These are phyloP conservation scores for Emmonsia crescens DNA, from an alignment of 2,329 filamentous ascomycete species.

Conservation along the genomic window DNA sequence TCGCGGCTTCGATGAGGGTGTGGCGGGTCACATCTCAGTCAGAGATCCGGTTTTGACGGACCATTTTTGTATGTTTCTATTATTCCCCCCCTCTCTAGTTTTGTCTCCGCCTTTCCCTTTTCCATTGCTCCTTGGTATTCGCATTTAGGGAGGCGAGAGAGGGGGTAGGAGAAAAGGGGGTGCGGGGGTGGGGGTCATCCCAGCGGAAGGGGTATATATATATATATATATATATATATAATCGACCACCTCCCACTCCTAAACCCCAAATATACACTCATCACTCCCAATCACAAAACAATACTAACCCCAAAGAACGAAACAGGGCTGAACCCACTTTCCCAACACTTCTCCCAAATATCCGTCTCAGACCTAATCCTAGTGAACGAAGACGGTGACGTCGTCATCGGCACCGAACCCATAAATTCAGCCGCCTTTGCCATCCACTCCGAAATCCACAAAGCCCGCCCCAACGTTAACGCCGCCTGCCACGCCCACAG, in stretches of 20 bases:
- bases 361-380: constrained; percentile 37
- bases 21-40: constrained; percentile 10
- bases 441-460: constrained; percentile 39
- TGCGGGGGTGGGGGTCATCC: too few relatives aligned
- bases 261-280: neutral
- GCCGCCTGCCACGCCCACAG: constrained; percentile 37
- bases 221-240: neutral
- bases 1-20: constrained; percentile 14
- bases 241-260: neutral
- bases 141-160: neutral
- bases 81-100: neutral
- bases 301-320: neutral
- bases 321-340: constrained; percentile 29
- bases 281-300: neutral
- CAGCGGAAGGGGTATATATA: neutral
- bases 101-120: neutral
- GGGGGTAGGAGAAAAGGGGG: neutral
- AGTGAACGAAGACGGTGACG: constrained; percentile 33
- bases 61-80: constrained; percentile 22
- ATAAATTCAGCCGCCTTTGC: constrained; percentile 38
- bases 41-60: constrained; percentile 16
- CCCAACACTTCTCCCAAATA: constrained; percentile 32
- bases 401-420: constrained; percentile 29
- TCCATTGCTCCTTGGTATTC: neutral
- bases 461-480: constrained; percentile 34